Conservation (phyloP, 106 monocot genomes). For the Hemerocallis citrina region DNA sequence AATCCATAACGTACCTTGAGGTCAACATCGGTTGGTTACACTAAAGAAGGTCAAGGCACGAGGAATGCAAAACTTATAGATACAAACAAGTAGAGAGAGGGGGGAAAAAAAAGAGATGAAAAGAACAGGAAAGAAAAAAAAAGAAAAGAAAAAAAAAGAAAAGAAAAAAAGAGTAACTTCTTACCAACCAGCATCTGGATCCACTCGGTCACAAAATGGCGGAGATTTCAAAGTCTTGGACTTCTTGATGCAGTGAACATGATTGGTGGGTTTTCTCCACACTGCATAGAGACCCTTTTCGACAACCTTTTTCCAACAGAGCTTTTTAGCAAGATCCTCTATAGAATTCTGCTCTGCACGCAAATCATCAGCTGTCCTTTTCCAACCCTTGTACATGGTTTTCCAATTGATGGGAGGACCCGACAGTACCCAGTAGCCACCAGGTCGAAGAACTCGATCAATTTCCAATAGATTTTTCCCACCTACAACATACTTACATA, state of each 20-base stretch:
- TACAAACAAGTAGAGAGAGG: neutral
- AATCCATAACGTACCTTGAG: too few species aligned
- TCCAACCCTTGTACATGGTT: slow-evolving; percentile 46
- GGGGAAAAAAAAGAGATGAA: too few species aligned
- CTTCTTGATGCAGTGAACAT: slow-evolving; percentile 44
- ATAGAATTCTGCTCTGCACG: slow-evolving; percentile 42
- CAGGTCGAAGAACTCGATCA: slow-evolving; percentile 66
- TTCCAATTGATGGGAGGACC: slow-evolving; percentile 81
- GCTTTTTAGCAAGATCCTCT: slow-evolving; percentile 45
- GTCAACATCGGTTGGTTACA: too few species aligned
- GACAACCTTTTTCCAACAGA: slow-evolving; percentile 61
- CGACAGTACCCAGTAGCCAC: slow-evolving; percentile 77
- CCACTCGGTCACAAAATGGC: slow-evolving; percentile 38
- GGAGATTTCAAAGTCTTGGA: slow-evolving; percentile 27
- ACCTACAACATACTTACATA: slow-evolving; percentile 16
- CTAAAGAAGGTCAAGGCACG: too few species aligned
- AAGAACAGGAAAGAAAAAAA: neutral
- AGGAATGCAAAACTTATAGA: neutral
- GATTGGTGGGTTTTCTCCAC: slow-evolving; percentile 66
- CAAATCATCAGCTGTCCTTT: slow-evolving; percentile 37
- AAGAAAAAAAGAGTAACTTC: neutral
- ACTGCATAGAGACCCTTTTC: slow-evolving; percentile 51
- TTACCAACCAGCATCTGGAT: slow-evolving; percentile 66
- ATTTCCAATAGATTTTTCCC: slow-evolving; percentile 65
- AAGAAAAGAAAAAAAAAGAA: neutral